These are phyloP conservation scores for Aspergillus sp. DNA, from an alignment of 2,329 filamentous ascomycete species.

Conservation along the genomic window DNA sequence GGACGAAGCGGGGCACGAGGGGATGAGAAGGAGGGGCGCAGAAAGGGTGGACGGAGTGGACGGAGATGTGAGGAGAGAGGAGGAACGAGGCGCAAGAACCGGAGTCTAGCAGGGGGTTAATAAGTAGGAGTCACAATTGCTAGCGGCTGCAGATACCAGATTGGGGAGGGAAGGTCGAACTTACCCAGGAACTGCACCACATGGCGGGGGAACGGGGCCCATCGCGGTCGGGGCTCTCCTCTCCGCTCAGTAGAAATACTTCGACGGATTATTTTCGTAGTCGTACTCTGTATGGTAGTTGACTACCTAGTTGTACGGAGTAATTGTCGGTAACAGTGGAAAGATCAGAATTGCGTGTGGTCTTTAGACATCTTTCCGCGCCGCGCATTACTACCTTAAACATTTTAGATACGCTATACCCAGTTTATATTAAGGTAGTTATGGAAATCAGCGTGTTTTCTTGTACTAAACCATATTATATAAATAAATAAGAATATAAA, in stretches of 20 bases:
- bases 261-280: too few relatives aligned
- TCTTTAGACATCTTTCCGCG: too few relatives aligned
- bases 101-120: not conserved
- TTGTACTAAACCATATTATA: too few relatives aligned
- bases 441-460: too few relatives aligned
- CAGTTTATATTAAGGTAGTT: too few relatives aligned
- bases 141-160: slow-evolving; percentile 1
- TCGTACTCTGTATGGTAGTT: too few relatives aligned
- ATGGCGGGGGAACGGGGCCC: not conserved
- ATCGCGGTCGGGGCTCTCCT: not conserved
- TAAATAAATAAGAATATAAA: too few relatives aligned
- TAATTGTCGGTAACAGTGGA: too few relatives aligned
- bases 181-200: slow-evolving; percentile 4
- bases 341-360: too few relatives aligned
- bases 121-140: not conserved
- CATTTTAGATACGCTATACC: too few relatives aligned
- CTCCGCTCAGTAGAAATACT: not conserved
- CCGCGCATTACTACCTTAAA: too few relatives aligned
- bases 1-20: not conserved
- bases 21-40: slow-evolving; percentile 1
- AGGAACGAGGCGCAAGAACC: not conserved
- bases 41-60: not conserved
- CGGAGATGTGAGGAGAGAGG: slow-evolving; percentile 5
- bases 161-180: not conserved
- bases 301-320: too few relatives aligned